Evolutionary conservation across 2,329 filamentous ascomycete species (phyloP).

Genomic region (Cladosporium halotolerans): DNA sequence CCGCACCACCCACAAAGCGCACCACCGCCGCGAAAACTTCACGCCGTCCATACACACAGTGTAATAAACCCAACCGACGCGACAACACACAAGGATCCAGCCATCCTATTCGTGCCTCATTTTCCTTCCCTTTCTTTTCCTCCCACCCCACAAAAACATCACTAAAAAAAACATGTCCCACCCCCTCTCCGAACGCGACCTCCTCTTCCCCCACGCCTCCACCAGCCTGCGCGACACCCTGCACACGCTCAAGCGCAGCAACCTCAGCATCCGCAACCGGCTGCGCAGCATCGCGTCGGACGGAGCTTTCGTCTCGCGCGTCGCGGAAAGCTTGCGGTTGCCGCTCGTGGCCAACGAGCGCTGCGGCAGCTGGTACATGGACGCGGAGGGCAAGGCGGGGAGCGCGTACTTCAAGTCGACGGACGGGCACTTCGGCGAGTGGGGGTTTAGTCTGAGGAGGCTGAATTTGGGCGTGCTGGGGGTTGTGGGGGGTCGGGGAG

Average conservation of each 20-base stretch:
- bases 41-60: no score
- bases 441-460: constrained; percentile 79
- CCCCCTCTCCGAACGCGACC: constrained; percentile 19
- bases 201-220: constrained; percentile 51
- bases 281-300: constrained; percentile 73
- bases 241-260: constrained; percentile 65
- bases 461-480: constrained; percentile 77
- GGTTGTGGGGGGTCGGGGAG: constrained; percentile 59
- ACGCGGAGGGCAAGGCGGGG: constrained; percentile 55
- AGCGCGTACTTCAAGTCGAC: constrained; percentile 97
- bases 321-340: constrained; percentile 51
- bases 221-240: constrained; percentile 65
- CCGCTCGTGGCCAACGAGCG: constrained; percentile 88
- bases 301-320: constrained; percentile 63
- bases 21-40: no score
- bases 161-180: neutral
- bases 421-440: constrained; percentile 85
- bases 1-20: no score
- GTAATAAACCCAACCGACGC: no score
- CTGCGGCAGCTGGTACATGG: constrained; percentile 93
- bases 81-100: no score
- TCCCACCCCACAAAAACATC: neutral
- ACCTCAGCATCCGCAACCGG: constrained; percentile 74
- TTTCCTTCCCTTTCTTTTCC: no score
- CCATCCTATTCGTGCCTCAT: no score